Percentiles rank a stretch among this genome's conserved stretches.
Conservation (phyloP, 306 rosid genomes). For the Vicia faba region DNA sequence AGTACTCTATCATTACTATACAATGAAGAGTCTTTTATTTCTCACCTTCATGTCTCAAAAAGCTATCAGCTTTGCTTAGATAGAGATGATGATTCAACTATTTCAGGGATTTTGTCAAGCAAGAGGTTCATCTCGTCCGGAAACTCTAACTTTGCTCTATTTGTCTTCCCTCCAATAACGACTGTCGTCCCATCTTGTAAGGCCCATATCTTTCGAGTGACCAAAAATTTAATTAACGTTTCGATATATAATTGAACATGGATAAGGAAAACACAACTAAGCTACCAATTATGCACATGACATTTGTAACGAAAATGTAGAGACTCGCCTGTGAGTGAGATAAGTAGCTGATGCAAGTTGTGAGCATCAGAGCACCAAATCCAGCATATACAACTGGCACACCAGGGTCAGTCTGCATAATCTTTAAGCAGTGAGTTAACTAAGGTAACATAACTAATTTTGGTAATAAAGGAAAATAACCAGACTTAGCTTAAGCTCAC, state of each 20-base stretch:
- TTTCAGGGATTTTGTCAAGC: constrained; percentile 79
- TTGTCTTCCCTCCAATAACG: constrained; percentile 81
- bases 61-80: constrained; percentile 46
- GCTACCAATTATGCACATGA: background rate
- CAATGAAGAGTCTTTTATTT: constrained; percentile 36
- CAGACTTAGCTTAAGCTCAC: constrained; percentile 20
- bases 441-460: constrained; percentile 23
- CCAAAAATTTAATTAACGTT: constrained; percentile 30
- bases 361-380: constrained; percentile 97
- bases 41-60: constrained; percentile 34
- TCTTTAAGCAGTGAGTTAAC: constrained; percentile 32
- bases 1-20: constrained; percentile 20
- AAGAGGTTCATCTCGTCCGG: constrained; percentile 80
- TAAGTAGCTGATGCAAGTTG: constrained; percentile 89
- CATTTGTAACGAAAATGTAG: constrained; percentile 14
- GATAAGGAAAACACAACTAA: constrained; percentile 9
- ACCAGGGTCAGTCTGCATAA: constrained; percentile 84
- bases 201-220: constrained; percentile 80
- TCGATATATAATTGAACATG: constrained; percentile 20
- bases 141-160: constrained; percentile 84
- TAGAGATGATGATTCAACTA: constrained; percentile 63
- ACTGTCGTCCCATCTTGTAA: constrained; percentile 90
- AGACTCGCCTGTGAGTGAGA: constrained; percentile 86
- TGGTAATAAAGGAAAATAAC: constrained; percentile 15
- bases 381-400: constrained; percentile 96